phyloP scores from a whole-genome alignment of 352 stramenopile species.

The Plasmopara halstedii region DNA sequence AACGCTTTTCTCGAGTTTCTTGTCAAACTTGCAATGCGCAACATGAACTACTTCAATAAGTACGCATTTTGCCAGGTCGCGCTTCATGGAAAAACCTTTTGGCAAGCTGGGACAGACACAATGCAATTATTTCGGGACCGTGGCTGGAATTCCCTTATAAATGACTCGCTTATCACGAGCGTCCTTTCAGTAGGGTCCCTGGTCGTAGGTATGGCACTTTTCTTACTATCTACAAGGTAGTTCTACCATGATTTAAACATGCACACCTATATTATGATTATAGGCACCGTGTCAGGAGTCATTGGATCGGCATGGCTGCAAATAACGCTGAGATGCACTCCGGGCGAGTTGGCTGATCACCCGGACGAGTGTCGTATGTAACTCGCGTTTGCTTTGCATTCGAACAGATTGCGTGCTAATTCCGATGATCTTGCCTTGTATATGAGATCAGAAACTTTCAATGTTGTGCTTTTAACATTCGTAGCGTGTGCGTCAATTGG shows the following conservation, averaged over 20 bases:
- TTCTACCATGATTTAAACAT: not conserved
- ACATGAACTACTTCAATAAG: constrained; percentile 84
- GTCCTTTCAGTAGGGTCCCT: constrained; percentile 69
- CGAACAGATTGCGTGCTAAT: constrained; percentile 2
- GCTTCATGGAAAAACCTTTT: constrained; percentile 82
- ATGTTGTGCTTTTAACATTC: constrained; percentile 73
- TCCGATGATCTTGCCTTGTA: not conserved
- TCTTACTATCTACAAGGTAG: not conserved
- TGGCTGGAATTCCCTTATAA: constrained; percentile 71
- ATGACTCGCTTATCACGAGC: constrained; percentile 71
- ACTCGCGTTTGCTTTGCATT: not conserved
- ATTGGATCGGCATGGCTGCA: constrained; percentile 69
- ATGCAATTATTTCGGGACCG: constrained; percentile 76
- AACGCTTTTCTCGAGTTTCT: constrained; percentile 83
- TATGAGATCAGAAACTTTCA: constrained; percentile 63
- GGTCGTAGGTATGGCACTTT: constrained; percentile 51
- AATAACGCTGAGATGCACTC: constrained; percentile 59
- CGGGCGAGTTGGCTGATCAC: constrained; percentile 28
- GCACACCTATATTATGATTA: constrained; percentile 4
- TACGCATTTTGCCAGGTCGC: constrained; percentile 82
- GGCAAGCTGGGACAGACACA: constrained; percentile 60
- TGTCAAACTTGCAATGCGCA: constrained; percentile 56
- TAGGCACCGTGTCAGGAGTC: constrained; percentile 62
- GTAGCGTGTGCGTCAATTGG: constrained; percentile 60
- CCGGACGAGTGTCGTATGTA: constrained; percentile 56